Conservation (phyloP, 208 protist genomes). For the Leishmania aethiopica region DNA sequence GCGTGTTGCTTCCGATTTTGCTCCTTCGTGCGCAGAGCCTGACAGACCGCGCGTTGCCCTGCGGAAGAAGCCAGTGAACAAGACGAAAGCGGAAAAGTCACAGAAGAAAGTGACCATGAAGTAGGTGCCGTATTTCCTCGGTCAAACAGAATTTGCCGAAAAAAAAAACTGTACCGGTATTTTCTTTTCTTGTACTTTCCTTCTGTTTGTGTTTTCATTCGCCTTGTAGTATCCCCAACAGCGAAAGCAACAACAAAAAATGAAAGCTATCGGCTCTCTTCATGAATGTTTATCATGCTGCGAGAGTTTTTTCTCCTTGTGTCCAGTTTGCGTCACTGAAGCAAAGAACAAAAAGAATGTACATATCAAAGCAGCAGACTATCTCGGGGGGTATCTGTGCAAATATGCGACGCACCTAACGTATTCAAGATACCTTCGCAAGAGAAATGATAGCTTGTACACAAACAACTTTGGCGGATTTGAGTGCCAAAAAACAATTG, state of each 20-base stretch:
- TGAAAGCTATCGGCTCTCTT: not conserved
- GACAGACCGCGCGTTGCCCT: constrained; percentile 10
- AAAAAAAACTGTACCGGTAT: constrained; percentile 7
- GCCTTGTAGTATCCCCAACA: not conserved
- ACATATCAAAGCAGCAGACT: not conserved
- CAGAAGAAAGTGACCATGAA: constrained; percentile 7
- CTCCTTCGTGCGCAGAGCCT: constrained; percentile 70
- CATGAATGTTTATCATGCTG: not conserved
- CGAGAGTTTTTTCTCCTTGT: not conserved
- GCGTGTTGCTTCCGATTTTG: constrained; percentile 74
- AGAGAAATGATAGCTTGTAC: not conserved
- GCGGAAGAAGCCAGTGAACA: not conserved
- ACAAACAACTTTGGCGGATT: not conserved
- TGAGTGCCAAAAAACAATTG: not conserved
- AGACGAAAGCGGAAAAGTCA: constrained; percentile 14
- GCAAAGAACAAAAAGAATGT: not conserved
- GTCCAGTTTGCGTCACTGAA: not conserved
- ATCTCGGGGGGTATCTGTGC: not conserved
- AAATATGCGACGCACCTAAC: not conserved
- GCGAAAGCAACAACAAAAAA: not conserved
- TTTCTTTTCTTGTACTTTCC: constrained; percentile 9
- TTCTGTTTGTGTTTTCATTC: constrained; percentile 7
- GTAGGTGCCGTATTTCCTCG: not conserved
- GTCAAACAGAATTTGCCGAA: not conserved
- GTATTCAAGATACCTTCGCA: not conserved